Evolutionary conservation across 805 yeast genomes (phyloP), one percentile per base, ranked within the genome.

Genomic region (Wickerhamomyces bovis): DNA sequence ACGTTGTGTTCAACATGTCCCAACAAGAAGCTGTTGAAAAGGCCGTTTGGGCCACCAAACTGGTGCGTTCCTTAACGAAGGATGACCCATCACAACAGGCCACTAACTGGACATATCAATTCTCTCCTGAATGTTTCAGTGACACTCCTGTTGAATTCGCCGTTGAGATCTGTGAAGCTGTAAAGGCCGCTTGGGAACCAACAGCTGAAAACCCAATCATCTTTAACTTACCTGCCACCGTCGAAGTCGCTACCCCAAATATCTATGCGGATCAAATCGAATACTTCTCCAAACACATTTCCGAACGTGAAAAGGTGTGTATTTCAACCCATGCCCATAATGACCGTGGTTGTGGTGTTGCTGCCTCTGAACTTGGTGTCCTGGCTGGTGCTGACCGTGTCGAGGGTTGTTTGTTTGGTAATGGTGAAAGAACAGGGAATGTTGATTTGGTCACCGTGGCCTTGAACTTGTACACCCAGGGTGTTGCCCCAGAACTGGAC

Each of bases 361-460:
- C 92, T 40, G 92, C 92, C 22, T 73, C 88, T 41, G 92, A 84
- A 64, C 70, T 84, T 50, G 90, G 89, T 57, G 56, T 81, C 28
- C 68, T 84, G 58, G 92, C 89, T n/a, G 92, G 92, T 60, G 92
- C 86, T 50, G 90, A 84, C 67, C 76, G 92, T 71, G 86, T 84
- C 44, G 92, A 84, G 67, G 92, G 92, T 47, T 84, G 90, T 72
- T 71, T 84, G 38, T 84, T 84, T 53, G 90, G 90, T 60, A 84
- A 83, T 65, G 92, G 92, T 68, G 92, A 84, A 73, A 75, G 92
- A 70, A 84, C 92, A 25, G 92, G 92, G 70, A 84, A 84, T 63
- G 90, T 84, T 55, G 92, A 84, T 65, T 70, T 84, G 53, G 80
- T 81, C 44, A 84, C 89, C 21, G 78, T 84, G 51, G 92, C 88